Evolutionary conservation across 345 rosid species (phyloP).

Genomic region (Moringa oleifera): DNA sequence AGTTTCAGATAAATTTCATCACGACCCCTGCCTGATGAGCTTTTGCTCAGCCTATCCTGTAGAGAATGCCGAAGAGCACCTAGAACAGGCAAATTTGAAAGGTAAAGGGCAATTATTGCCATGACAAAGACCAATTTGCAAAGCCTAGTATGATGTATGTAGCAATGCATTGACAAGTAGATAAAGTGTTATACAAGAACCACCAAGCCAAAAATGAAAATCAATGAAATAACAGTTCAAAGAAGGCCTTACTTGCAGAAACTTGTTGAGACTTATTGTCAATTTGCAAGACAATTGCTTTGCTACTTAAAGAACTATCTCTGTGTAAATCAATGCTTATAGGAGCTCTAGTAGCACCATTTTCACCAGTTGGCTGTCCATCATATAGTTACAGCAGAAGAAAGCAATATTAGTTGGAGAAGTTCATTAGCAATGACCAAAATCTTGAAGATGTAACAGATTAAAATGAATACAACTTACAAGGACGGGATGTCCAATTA

Average conservation of each 20-base stretch:
- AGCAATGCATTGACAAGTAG: not conserved
- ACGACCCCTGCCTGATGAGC: conserved; percentile 71
- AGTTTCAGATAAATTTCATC: conserved; percentile 89
- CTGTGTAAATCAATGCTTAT: conserved; percentile 62
- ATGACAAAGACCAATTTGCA: conserved; percentile 11
- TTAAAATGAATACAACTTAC: conserved; percentile 40
- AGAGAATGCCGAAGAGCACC: conserved; percentile 92
- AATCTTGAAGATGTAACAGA: conserved; percentile 7
- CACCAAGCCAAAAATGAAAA: conserved; percentile 1
- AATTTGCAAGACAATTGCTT: conserved; percentile 69
- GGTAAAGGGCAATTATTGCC: conserved; percentile 22
- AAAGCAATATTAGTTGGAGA: not conserved
- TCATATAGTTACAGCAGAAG: conserved; percentile 12
- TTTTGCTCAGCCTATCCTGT: conserved; percentile 89
- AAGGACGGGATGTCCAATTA: conserved; percentile 92
- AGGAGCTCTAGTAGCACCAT: conserved; percentile 98
- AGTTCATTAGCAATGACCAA: no score
- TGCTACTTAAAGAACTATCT: conserved; percentile 74
- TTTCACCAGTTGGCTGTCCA: conserved; percentile 96
- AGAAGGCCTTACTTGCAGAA: conserved; percentile 71
- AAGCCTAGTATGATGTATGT: not conserved
- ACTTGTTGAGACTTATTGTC: conserved; percentile 92
- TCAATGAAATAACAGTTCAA: not conserved
- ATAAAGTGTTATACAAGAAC: not conserved
- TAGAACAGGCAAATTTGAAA: conserved; percentile 22